Base-by-base conservation (phyloP, 495 filamentous ascomycete genomes). In the Penicillium dipodomyicola region DNA sequence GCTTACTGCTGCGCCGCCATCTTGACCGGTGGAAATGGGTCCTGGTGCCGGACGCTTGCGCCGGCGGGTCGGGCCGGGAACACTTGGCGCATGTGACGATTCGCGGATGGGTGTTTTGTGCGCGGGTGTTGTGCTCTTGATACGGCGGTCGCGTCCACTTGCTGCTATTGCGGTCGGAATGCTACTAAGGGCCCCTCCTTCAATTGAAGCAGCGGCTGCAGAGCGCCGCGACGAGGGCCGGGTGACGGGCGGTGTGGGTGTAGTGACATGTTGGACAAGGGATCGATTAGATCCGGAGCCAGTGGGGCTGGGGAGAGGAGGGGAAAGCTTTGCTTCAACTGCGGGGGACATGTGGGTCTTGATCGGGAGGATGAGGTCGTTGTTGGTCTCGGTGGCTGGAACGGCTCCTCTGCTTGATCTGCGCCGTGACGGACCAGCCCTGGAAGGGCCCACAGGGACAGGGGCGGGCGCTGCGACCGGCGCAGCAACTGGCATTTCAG, bases 31-130 rank as follows among this genome's bases (percentile, higher is more conserved):
- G 30, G 74, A 76, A n/a, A 94, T 82, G 35, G 85, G 80, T 25
- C 87, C 92, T 10, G 90, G 91, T 12, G 88, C 88, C 23, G 88
- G 89, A 32, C 88, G 85, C 70, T 88, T 92, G 39, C 72, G 81
- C 62, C 72, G 80, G 62, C 80, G 77, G 59, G 58, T 69, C 48
- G 71, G 77, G 14, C 72, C 80, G 27, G 77, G 78, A 17, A 75
- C 68, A 7, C 76, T 74, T 19, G 78, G 72, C 10, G 75, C 74
- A n/a, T 79, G 71, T 11, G 77, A 73, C 15, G 70, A 61, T 25
- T 84, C 76, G n/a, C 77, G 77, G 27, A 77, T 74, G 1, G 82
- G 82, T 2, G 80, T 82, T 57, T 79, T 79, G 25, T 76, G 72
- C 5, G 76, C 72, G 32, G 80, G 72, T 4, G 78, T 74, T 17